Evolutionary conservation across 352 stramenopile species (phyloP).

Genomic region (Globisporangium middletonii): DNA sequence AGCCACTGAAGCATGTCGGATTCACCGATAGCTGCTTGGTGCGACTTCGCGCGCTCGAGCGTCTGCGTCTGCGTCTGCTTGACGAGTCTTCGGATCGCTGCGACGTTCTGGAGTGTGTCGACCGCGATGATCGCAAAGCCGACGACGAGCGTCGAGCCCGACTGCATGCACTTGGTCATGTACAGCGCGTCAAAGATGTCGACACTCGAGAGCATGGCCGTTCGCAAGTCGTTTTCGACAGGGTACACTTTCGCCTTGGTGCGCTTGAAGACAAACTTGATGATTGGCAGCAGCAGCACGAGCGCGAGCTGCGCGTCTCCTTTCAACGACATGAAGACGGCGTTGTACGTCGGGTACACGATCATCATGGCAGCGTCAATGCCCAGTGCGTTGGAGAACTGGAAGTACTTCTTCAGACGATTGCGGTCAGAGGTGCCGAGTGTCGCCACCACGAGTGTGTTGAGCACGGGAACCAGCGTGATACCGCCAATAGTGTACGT

Average conservation of each 20-base stretch:
- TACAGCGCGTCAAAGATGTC: slow-evolving; percentile 13
- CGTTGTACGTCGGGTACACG: neutral
- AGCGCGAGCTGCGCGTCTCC: neutral
- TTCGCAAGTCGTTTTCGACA: neutral
- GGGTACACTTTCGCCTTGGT: too few relatives aligned
- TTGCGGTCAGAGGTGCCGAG: neutral
- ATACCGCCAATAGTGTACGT: neutral
- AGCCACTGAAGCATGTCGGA: too few relatives aligned
- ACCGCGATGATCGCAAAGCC: slow-evolving; percentile 10
- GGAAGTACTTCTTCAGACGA: neutral
- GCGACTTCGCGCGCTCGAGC: too few relatives aligned
- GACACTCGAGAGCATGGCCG: neutral
- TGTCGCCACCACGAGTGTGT: neutral
- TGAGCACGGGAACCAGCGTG: neutral
- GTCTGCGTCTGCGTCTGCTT: neutral
- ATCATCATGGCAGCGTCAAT: neutral
- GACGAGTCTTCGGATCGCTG: neutral
- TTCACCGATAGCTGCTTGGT: too few relatives aligned
- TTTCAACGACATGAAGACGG: slow-evolving; percentile 5
- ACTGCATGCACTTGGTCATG: slow-evolving; percentile 21
- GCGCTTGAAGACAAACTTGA: neutral
- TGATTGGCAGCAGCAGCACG: slow-evolving; percentile 7
- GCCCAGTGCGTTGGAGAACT: neutral
- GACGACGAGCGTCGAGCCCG: slow-evolving; percentile 7
- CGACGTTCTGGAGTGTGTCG: slow-evolving; percentile 4